Evolutionary conservation across 1,139 yeast species (phyloP).

Genomic region (Tardiomyces depauwii): DNA sequence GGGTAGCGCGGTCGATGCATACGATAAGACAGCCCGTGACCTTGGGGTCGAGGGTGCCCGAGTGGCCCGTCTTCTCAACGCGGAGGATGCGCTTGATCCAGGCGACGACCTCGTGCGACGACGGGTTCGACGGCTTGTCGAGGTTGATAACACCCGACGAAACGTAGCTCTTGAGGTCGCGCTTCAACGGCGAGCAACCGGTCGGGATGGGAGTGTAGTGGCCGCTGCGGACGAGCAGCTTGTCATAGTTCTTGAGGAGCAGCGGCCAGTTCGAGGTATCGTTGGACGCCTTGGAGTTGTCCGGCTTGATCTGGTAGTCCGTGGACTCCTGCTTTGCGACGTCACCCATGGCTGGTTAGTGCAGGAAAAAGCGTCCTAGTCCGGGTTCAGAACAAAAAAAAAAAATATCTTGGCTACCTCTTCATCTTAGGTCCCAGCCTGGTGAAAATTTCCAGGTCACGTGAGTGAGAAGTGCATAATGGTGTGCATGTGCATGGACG

Average conservation of each 20-base stretch:
- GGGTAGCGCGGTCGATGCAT: constrained; percentile 95
- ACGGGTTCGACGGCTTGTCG: constrained; percentile 96
- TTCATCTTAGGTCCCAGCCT: too few relatives aligned
- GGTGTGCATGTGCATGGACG: too few relatives aligned
- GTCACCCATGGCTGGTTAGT: too few relatives aligned
- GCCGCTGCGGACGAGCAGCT: constrained; percentile 86
- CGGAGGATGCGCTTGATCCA: constrained; percentile 96
- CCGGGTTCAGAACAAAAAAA: too few relatives aligned
- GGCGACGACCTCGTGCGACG: constrained; percentile 97
- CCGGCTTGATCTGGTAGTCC: constrained; percentile 72
- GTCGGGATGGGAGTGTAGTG: constrained; percentile 95
- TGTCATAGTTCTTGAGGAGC: constrained; percentile 85
- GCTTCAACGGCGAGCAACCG: constrained; percentile 88
- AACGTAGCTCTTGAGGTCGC: constrained; percentile 83
- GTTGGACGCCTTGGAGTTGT: constrained; percentile 57
- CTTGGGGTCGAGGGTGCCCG: constrained; percentile 98
- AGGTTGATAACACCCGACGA: constrained; percentile 93
- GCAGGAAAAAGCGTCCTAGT: too few relatives aligned
- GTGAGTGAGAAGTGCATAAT: too few relatives aligned
- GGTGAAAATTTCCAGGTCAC: too few relatives aligned
- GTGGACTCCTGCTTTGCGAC: constrained; percentile 20
- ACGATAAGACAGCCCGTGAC: constrained; percentile 93
- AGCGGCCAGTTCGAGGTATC: constrained; percentile 96
- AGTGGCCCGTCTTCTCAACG: constrained; percentile 96
- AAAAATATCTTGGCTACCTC: too few relatives aligned